Base-by-base conservation (phyloP, 495 filamentous ascomycete genomes). In the Hypoxylon subgilvum region DNA sequence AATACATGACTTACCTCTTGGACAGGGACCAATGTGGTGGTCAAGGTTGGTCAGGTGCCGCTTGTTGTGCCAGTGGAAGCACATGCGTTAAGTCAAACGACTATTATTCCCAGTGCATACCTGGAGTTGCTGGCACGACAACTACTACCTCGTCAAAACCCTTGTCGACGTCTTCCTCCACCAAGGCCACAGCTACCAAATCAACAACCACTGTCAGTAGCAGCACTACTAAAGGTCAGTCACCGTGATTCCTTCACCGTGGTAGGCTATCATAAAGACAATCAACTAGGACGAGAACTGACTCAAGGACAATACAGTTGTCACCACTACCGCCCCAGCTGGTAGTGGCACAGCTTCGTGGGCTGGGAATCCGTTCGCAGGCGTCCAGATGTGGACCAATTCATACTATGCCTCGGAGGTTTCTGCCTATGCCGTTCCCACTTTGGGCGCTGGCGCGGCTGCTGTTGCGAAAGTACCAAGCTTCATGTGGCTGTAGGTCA, bases 361-460 rank as follows among this genome's bases (percentile, higher is more conserved):
- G 47, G 60, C 70, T 9, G 75, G 76, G 13, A 86, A 86, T 67
- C 82, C 81, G 4, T 84, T 83, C 66, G 57, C 63, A 1, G 82
- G 79, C 4, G 74, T 82, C 34, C 66, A 81, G 53, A 72, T 78
- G 57, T 84, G 82, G 70, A 78, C 78, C 48, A 85, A 85, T 68
- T 69, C 75, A 30, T 84, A 79, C 73, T 84, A 85, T 62, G 72
- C 79, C 13, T 82, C 82, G 17, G 82, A 85, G 63, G 75, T 85
- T 21, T 69, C 69, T 17, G 68, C 64, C 19, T 69, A 71, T 6
- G 82, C 82, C 8, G 76, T 85, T 12, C 82, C 82, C 4, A 80
- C 76, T 35, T 40, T 81, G 6, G 71, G 69, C 2, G 67, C 71
- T 27, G 65, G 69, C 18, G 79, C 78, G 3, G 79, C 72, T 14